Conservation (phyloP, 106 monocot species). For the Dendrobium catenatum region DNA sequence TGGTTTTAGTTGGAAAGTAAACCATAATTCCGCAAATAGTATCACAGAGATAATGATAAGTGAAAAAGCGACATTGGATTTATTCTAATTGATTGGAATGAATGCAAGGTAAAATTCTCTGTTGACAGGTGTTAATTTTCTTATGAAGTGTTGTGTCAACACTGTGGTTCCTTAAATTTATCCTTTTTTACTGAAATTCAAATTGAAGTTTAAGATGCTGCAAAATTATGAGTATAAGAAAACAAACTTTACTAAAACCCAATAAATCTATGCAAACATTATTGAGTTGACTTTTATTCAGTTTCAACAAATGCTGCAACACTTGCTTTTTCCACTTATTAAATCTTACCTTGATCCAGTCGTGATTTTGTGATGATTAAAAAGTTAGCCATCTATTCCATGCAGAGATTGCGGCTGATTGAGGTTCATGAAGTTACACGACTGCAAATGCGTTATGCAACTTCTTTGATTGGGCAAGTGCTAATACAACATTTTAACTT, state of each 20-base stretch:
- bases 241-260: not conserved
- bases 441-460: constrained; percentile 92
- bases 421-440: constrained; percentile 88
- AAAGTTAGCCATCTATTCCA: not conserved
- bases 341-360: not conserved
- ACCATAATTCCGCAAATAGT: too few species aligned
- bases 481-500: not conserved
- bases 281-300: not conserved
- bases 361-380: not conserved
- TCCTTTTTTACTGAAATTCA: not conserved
- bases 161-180: not conserved
- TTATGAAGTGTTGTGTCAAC: not conserved
- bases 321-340: not conserved
- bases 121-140: too few species aligned
- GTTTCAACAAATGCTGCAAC: not conserved
- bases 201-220: not conserved
- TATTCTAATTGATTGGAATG: too few species aligned
- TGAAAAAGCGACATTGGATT: too few species aligned
- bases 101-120: too few species aligned
- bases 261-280: not conserved
- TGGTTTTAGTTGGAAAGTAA: too few species aligned
- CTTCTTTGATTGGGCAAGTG: constrained; percentile 76
- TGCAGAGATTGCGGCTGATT: constrained; percentile 79
- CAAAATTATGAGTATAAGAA: not conserved
- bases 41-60: too few species aligned